phyloP scores from a whole-genome alignment of 2,329 filamentous ascomycete species.

The Aspergillus brasiliensis region DNA sequence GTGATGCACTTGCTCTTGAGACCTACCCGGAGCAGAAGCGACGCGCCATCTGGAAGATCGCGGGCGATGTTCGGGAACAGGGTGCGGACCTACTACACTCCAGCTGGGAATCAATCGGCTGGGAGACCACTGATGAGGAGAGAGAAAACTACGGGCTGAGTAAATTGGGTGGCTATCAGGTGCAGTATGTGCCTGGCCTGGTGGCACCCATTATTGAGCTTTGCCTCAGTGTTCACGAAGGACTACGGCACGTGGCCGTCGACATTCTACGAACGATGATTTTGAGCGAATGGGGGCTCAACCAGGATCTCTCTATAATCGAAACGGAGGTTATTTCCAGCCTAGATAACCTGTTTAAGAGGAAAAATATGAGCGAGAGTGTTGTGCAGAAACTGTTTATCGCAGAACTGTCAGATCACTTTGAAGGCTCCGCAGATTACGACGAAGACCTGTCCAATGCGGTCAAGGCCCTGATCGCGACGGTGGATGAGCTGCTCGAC shows the following conservation, averaged over 20 bases:
- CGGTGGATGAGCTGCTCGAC: constrained; percentile 87
- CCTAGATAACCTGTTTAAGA: constrained; percentile 85
- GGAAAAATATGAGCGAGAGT: constrained; percentile 82
- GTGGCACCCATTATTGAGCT: constrained; percentile 91
- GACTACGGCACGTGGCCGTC: constrained; percentile 83
- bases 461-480: constrained; percentile 76
- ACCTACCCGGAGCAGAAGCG: constrained; percentile 97
- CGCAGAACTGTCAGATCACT: constrained; percentile 77
- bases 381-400: constrained; percentile 93
- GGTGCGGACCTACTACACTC: constrained; percentile 82
- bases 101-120: constrained; percentile 95
- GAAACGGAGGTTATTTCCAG: constrained; percentile 97
- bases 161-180: constrained; percentile 93
- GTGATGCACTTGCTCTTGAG: constrained; percentile 84
- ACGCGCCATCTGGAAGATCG: constrained; percentile 97
- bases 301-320: constrained; percentile 85
- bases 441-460: constrained; percentile 76
- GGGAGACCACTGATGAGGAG: constrained; percentile 86
- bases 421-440: constrained; percentile 68
- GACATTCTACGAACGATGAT: constrained; percentile 98
- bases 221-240: constrained; percentile 93
- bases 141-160: constrained; percentile 72
- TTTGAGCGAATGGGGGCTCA: constrained; percentile 95
- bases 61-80: constrained; percentile 89
- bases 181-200: constrained; percentile 92